Base-by-base conservation (phyloP, 2,329 filamentous ascomycete genomes). In the Ophiostoma ips region DNA sequence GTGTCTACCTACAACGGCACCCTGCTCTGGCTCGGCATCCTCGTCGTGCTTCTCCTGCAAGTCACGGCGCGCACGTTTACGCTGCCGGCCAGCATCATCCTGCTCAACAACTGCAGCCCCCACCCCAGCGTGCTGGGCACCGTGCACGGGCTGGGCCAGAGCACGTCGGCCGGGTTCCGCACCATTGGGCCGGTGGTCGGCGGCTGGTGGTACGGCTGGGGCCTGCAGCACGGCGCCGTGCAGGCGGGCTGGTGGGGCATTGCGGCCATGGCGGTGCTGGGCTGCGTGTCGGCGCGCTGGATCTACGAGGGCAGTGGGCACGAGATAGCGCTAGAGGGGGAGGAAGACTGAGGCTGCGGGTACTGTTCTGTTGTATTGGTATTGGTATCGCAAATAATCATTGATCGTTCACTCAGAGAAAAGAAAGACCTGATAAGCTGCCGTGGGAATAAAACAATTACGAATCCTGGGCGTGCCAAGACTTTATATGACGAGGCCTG, bases 41-140 rank as follows among this genome's bases (percentile, higher is more conserved):
- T 72, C 69, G 19, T 49, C 5, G 43, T 54, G 3, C 44, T 54
- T 11, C 48, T 77, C n/a, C 61, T 88, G 7, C 84, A 88, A 60
- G 83, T 87, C n/a, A 70, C 81, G 5, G 84, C 81, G 0, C 71
- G 84, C 31, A 89, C 84, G 0, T 86, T 88, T 56, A 73, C 73
- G 0, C 62, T 76, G 5, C 75, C 75, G 0, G 72, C 72, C 5
- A 75, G 70, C 58, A 75, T 77, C 45, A 77, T 79, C 49, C 61
- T 79, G 15, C 63, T 79, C 19, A 79, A 79, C 55, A 78, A 80
- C 57, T 75, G 73, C 55, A 74, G 71, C 30, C 75, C 76, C 0
- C 73, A 77, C 56, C 74, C 73, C 0, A 72, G 68, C 48, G 73
- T 77, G 2, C 61, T 79, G 12, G 75, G 75, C 0, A 75, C 75